Evolutionary conservation across 176 grass and related monocot species (phyloP).

Genomic region (Ensete ventricosum): DNA sequence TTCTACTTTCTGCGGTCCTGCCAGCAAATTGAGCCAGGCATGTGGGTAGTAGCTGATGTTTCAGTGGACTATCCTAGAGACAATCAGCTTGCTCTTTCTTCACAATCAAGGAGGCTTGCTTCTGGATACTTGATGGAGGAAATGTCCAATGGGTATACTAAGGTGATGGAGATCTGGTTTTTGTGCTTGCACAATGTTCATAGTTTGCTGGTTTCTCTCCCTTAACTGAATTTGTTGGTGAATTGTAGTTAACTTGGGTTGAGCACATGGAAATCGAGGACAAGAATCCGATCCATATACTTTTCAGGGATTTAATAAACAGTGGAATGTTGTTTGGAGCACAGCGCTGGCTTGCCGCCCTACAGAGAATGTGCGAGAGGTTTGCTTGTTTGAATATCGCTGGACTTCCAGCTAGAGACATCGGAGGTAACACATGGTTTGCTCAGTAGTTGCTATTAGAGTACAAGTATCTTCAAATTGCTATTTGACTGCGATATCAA

Average conservation of each 20-base stretch:
- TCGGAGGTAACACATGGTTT: slow-evolving; percentile 18
- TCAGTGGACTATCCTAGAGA: slow-evolving; percentile 56
- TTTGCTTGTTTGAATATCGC: slow-evolving; percentile 38
- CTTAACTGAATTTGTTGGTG: background rate
- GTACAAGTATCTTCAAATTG: background rate
- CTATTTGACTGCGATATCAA: background rate
- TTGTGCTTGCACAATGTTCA: background rate
- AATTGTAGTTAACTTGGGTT: slow-evolving; percentile 69
- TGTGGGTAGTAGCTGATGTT: slow-evolving; percentile 84
- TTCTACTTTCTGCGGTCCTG: slow-evolving; percentile 90
- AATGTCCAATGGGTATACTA: slow-evolving; percentile 80
- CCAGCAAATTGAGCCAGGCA: slow-evolving; percentile 74
- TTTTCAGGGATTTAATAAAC: slow-evolving; percentile 55
- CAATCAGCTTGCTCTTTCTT: slow-evolving; percentile 28
- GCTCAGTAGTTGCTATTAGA: too few species aligned
- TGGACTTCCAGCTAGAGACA: slow-evolving; percentile 34
- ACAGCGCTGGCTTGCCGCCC: slow-evolving; percentile 60
- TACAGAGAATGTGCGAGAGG: slow-evolving; percentile 76
- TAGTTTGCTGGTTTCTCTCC: background rate
- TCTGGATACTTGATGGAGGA: slow-evolving; percentile 83
- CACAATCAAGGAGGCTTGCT: slow-evolving; percentile 50
- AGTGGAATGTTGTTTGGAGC: slow-evolving; percentile 75
- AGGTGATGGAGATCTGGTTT: slow-evolving; percentile 19
- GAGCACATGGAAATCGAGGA: slow-evolving; percentile 87
- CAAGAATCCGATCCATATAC: slow-evolving; percentile 31